Conservation (phyloP, 352 stramenopile species). For the Phytophthora fragariaefolia region DNA sequence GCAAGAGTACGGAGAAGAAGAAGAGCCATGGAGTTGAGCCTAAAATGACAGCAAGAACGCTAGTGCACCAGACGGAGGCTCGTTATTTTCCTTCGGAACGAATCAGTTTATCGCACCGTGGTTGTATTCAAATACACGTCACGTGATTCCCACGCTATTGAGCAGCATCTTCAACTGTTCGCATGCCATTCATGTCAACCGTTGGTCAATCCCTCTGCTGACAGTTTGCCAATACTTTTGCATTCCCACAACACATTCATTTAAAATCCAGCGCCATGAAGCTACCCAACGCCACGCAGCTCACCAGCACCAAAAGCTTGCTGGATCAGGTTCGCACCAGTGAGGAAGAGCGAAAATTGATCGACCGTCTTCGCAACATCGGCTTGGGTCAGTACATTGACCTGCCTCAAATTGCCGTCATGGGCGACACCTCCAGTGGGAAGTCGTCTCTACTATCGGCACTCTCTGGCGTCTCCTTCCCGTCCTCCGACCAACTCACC, state of each 20-base stretch:
- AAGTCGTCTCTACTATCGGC: slow-evolving; percentile 90
- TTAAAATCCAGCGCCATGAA: no score
- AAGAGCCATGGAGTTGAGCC: slow-evolving; percentile 24
- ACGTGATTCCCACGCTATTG: slow-evolving; percentile 2
- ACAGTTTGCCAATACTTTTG: neutral
- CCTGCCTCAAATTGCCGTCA: slow-evolving; percentile 90
- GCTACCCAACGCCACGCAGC: neutral
- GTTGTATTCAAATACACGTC: slow-evolving; percentile 19
- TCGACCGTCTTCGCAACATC: slow-evolving; percentile 61
- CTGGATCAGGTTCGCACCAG: neutral
- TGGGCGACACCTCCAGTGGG: slow-evolving; percentile 91
- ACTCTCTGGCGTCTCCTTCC: slow-evolving; percentile 84
- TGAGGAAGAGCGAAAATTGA: slow-evolving; percentile 40
- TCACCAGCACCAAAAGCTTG: slow-evolving; percentile 4
- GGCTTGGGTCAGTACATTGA: slow-evolving; percentile 78
- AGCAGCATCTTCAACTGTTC: neutral
- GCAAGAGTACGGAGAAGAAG: slow-evolving; percentile 32
- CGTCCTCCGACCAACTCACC: slow-evolving; percentile 76
- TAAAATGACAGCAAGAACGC: no score
- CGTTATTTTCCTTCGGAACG: neutral
- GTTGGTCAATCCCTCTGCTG: neutral
- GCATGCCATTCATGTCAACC: neutral
- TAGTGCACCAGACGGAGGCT: neutral
- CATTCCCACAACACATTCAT: no score
- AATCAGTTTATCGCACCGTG: neutral